These are phyloP conservation scores for Zangia roseola DNA, from an alignment of 768 basidiomycete genomes.

Conservation along the genomic window DNA sequence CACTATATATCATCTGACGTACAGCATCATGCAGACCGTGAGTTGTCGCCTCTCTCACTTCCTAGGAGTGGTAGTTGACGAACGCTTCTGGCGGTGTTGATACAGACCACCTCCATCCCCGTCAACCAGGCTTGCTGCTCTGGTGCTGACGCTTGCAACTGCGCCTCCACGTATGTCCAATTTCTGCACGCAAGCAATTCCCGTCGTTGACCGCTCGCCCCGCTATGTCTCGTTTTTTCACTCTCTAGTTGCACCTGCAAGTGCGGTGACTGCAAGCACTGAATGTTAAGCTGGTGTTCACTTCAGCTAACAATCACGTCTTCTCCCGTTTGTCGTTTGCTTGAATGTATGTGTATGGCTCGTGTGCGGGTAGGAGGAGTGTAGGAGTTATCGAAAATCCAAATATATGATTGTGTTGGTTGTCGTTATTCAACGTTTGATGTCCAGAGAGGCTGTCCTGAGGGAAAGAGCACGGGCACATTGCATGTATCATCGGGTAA, in stretches of 20 bases:
- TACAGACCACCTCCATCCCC: no score
- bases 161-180: slow-evolving; percentile 7
- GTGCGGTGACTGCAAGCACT: slow-evolving; percentile 22
- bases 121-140: background rate
- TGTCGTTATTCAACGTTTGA: no score
- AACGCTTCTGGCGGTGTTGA: background rate
- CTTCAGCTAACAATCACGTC: no score
- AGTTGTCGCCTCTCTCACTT: background rate
- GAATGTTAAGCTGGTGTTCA: background rate
- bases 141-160: slow-evolving; percentile 5
- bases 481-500: no score
- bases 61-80: background rate
- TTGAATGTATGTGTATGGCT: no score
- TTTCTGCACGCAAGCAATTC: background rate
- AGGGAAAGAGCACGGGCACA: no score
- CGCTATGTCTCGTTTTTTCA: no score
- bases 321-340: no score
- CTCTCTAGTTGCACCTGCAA: background rate
- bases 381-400: no score
- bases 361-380: no score
- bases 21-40: slow-evolving; percentile 21
- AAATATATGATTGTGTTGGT: no score
- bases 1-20: slow-evolving; percentile 1
- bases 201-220: background rate
- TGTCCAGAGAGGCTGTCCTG: no score